phyloP scores from a whole-genome alignment of 768 basidiomycete species.

The Leccinum truebloodii region DNA sequence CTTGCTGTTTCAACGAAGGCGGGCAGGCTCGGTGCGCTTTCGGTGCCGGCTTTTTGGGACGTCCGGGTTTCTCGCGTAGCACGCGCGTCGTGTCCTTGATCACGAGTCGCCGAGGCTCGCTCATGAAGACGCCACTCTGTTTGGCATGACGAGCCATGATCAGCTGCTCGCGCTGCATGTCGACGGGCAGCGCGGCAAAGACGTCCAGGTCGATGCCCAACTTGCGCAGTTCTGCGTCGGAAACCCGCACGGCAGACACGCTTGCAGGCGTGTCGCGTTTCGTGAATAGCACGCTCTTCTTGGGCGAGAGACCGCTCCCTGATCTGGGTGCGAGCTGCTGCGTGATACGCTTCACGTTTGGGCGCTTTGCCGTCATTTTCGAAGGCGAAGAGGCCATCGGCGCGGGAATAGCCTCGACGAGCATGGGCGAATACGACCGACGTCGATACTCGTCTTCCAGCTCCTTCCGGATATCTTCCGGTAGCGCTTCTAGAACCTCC shows the following conservation, averaged over 20 bases:
- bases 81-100: constrained; percentile 43
- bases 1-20: constrained; percentile 58
- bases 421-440: constrained; percentile 53
- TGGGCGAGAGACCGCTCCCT: constrained; percentile 41
- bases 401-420: constrained; percentile 10
- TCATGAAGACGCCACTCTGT: constrained; percentile 32
- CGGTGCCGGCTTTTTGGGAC: constrained; percentile 53
- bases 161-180: constrained; percentile 75
- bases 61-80: constrained; percentile 34
- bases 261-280: constrained; percentile 31
- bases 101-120: constrained; percentile 44
- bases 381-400: constrained; percentile 7
- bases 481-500: constrained; percentile 69
- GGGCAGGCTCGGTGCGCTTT: constrained; percentile 51
- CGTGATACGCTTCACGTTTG: constrained; percentile 58
- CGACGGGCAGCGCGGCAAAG: constrained; percentile 61
- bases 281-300: constrained; percentile 39
- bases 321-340: constrained; percentile 61
- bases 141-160: constrained; percentile 55
- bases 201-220: constrained; percentile 76
- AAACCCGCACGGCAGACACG: constrained; percentile 43
- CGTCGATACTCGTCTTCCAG: constrained; percentile 66
- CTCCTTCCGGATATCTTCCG: constrained; percentile 67
- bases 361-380: constrained; percentile 33
- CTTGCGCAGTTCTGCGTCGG: constrained; percentile 56